Conservation (phyloP, 2,329 filamentous ascomycete genomes). For the Ceratocystis cacaofunesta region DNA sequence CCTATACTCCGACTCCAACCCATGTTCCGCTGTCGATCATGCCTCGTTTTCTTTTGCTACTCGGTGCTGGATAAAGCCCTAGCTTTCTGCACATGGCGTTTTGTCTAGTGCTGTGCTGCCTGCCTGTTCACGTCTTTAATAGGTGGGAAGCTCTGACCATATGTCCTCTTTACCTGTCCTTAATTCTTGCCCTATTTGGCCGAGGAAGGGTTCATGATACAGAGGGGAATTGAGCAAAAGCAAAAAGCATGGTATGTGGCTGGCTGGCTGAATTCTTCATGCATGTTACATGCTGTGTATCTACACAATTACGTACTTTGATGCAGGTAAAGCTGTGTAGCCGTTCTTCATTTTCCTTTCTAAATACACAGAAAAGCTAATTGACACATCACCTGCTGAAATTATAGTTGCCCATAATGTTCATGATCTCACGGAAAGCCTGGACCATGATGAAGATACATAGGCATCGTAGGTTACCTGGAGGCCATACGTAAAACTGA, state of each 20-base stretch:
- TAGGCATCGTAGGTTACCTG: too few species aligned
- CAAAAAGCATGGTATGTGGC: not conserved
- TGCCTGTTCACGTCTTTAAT: not conserved
- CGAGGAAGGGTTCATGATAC: not conserved
- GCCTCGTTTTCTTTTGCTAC: not conserved
- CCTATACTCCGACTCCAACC: not conserved
- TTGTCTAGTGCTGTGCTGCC: too few species aligned
- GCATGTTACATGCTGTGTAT: not conserved
- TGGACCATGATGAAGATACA: too few species aligned
- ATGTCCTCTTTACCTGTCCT: not conserved
- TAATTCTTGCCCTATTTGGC: too few species aligned
- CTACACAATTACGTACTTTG: not conserved
- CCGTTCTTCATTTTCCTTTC: not conserved
- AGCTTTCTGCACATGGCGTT: too few species aligned
- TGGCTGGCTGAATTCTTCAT: not conserved
- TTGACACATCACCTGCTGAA: too few species aligned
- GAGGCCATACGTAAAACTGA: too few species aligned
- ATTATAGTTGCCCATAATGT: too few species aligned
- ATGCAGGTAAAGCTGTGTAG: too few species aligned
- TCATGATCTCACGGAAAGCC: too few species aligned
- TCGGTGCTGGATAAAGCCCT: not conserved
- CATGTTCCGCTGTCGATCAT: not conserved
- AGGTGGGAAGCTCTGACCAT: not conserved
- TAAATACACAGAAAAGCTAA: too few species aligned
- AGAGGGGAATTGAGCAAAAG: not conserved